Evolutionary conservation across 495 filamentous ascomycete genomes (phyloP).

Genomic region (Daldinia concentrica): DNA sequence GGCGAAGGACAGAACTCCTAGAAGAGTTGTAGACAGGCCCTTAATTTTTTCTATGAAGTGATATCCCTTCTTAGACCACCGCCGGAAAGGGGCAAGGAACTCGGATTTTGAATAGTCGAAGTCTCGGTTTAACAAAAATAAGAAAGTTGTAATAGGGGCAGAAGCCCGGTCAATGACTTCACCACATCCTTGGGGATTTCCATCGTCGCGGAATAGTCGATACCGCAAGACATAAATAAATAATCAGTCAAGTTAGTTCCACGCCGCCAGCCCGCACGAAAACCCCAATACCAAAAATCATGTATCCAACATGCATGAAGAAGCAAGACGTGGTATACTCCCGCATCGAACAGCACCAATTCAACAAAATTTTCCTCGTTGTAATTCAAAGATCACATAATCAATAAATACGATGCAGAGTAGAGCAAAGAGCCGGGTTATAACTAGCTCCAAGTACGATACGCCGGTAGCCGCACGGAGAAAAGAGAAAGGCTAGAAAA

Average conservation of each 20-base stretch:
- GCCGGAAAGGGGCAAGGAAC: neutral
- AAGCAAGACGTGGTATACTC: neutral
- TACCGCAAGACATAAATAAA: neutral
- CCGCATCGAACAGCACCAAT: neutral
- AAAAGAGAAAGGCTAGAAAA: neutral
- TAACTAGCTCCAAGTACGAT: neutral
- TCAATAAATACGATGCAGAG: neutral
- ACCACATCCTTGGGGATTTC: constrained; percentile 7
- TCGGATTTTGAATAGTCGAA: neutral
- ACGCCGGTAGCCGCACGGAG: neutral
- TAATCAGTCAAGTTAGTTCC: neutral
- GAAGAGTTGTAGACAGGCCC: constrained; percentile 29
- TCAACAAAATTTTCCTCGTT: neutral
- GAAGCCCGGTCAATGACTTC: constrained; percentile 1
- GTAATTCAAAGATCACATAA: constrained; percentile 5
- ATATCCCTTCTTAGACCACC: neutral
- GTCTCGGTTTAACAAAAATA: neutral
- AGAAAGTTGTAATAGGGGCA: constrained; percentile 9
- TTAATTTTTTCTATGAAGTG: neutral
- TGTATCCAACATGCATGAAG: neutral
- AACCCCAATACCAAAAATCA: neutral
- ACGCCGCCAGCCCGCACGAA: neutral
- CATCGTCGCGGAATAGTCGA: neutral
- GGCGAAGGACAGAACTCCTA: constrained; percentile 23
- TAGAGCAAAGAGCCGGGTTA: neutral